Evolutionary conservation across 495 filamentous ascomycete species (phyloP), one percentile per base, ranked within the genome.

Genomic region (Daldinia decipiens): DNA sequence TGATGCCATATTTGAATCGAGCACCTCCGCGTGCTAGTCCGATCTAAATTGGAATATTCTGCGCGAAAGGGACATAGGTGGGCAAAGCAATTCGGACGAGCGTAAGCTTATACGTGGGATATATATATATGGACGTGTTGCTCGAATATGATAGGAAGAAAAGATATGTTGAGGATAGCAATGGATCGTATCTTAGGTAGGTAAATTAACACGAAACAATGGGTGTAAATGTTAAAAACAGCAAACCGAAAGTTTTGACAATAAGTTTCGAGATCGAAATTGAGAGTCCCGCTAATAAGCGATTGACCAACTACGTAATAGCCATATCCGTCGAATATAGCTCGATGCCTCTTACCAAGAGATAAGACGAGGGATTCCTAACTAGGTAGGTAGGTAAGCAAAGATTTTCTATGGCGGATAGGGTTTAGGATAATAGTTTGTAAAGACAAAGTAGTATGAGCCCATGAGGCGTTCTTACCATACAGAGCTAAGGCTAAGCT

Each of bases 351-450:
- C 38, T 26, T 29, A 26, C 36, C 47, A n/a, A 31, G 53, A 54
- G 62, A 68, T 68, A 72, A 61, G 64, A 60, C 27, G 47, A 43
- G 59, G 40, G 59, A 55, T 72, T 64, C 64, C 54, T 40, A 40
- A 61, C 39, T 68, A 52, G 69, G 63, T 62, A 65, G 70, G 8
- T 55, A 65, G 39, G 68, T 60, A 62, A 57, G 61, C 27, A 34
- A 36, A 39, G 36, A 40, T 57, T 43, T 40, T 39, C 39, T 45
- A 5, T 21, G 7, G n/a, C 8, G 45, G 27, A 26, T 50, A 29
- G 24, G 24, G 24, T 55, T 17, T 36, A 51, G 24, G 62, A 56
- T 61, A 65, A 50, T 43, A 57, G 51, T 61, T 55, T 64, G 57
- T 39, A 53, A 54, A 27, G 17, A 2, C 17, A 17, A 43, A 38